Percentiles rank a stretch among this genome's conserved stretches.
These are phyloP conservation scores for Aphanomyces cochlioides DNA, from an alignment of 352 stramenopile species.

Conservation along the genomic window DNA sequence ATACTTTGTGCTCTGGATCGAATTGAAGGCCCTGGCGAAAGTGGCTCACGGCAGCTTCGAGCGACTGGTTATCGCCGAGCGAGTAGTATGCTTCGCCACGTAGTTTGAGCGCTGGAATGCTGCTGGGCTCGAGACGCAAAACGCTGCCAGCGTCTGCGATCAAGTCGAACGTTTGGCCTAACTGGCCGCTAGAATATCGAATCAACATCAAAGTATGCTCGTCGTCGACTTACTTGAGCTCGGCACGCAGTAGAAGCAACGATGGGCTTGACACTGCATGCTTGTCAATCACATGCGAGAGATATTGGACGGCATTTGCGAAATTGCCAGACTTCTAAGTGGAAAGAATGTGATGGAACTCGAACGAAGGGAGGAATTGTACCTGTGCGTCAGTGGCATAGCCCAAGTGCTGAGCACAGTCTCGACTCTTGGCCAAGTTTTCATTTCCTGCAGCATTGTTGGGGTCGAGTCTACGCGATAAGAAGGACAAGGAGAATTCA, in stretches of 20 bases:
- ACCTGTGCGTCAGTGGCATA: slow-evolving; percentile 56
- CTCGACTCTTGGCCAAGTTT: slow-evolving; percentile 57
- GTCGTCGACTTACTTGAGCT: slow-evolving; percentile 42
- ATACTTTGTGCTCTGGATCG: slow-evolving; percentile 75
- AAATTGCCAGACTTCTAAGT: slow-evolving; percentile 60
- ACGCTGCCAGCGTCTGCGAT: slow-evolving; percentile 68
- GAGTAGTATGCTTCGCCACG: slow-evolving; percentile 78
- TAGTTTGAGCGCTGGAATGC: slow-evolving; percentile 61
- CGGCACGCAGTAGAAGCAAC: slow-evolving; percentile 61
- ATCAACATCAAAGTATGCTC: background rate
- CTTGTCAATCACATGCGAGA: slow-evolving; percentile 67
- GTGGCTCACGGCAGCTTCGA: slow-evolving; percentile 66
- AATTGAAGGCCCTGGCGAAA: slow-evolving; percentile 75
- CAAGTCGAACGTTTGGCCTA: slow-evolving; percentile 67
- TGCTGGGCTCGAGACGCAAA: slow-evolving; percentile 67
- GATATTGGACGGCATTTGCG: slow-evolving; percentile 51
- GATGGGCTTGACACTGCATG: slow-evolving; percentile 64
- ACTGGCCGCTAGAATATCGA: slow-evolving; percentile 43
- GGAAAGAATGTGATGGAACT: background rate
- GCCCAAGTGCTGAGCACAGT: slow-evolving; percentile 60
- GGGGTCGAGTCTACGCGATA: slow-evolving; percentile 45
- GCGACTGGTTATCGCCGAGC: slow-evolving; percentile 70
- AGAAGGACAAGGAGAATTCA: background rate
- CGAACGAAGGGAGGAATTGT: background rate
- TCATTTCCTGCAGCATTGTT: slow-evolving; percentile 47